Evolutionary conservation across 257 asterid species (phyloP).

Genomic region (Lycium barbarum): DNA sequence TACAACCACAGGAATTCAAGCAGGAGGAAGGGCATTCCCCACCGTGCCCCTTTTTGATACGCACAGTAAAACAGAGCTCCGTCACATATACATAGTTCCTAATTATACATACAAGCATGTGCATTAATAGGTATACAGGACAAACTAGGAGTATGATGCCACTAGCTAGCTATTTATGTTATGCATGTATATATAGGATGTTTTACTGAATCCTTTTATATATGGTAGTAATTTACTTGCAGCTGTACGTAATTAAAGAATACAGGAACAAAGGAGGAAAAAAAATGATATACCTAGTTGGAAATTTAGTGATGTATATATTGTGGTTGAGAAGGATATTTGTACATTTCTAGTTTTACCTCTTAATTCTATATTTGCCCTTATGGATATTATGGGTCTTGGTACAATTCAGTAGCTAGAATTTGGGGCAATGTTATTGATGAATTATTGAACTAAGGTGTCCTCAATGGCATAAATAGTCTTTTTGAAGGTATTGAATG

Average conservation of each 20-base stretch:
- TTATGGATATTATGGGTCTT: not conserved
- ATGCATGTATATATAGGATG: not conserved
- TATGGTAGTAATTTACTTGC: not conserved
- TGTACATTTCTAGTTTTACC: not conserved
- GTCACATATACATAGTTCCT: not conserved
- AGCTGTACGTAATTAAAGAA: not conserved
- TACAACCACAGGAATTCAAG: constrained; percentile 61
- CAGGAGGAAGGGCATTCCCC: constrained; percentile 76
- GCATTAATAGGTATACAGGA: not conserved
- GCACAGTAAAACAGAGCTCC: no score
- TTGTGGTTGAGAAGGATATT: not conserved
- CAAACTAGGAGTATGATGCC: not conserved
- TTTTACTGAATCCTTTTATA: not conserved
- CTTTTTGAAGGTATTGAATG: not conserved
- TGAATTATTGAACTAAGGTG: not conserved
- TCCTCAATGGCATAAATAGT: not conserved
- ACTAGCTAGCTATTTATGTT: not conserved
- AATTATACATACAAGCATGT: constrained; percentile 7
- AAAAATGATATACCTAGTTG: not conserved
- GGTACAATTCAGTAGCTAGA: not conserved
- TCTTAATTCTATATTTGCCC: not conserved
- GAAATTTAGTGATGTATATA: not conserved
- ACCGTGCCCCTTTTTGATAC: constrained; percentile 67
- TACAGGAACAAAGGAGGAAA: not conserved
- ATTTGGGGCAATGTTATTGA: not conserved